Conservation (phyloP, 441 rosid genomes). For the Capsella rubella region DNA sequence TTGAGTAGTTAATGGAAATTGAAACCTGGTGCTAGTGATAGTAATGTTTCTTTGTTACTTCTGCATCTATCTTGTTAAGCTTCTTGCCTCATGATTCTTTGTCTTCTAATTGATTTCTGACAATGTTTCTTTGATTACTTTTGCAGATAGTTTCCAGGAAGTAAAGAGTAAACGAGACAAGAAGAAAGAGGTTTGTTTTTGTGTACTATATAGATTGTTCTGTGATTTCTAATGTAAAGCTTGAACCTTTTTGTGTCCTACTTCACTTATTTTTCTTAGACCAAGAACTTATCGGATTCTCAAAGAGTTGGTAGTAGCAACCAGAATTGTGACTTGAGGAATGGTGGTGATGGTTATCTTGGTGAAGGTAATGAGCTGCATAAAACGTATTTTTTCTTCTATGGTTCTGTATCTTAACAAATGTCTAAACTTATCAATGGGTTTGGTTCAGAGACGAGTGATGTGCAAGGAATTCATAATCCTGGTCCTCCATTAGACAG, state of each 20-base stretch:
- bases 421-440: constrained; percentile 20
- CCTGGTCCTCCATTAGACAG: constrained; percentile 44
- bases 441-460: constrained; percentile 60
- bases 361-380: constrained; percentile 49
- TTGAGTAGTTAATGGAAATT: background rate
- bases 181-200: constrained; percentile 76
- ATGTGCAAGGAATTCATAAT: constrained; percentile 53
- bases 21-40: constrained; percentile 6
- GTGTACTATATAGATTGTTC: background rate
- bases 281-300: constrained; percentile 49
- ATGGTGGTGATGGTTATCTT: constrained; percentile 15
- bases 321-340: background rate
- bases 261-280: constrained; percentile 47
- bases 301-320: background rate
- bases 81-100: constrained; percentile 43
- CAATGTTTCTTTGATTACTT: constrained; percentile 11
- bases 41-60: background rate
- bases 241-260: constrained; percentile 7
- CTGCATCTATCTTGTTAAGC: constrained; percentile 7
- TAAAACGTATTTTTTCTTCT: background rate
- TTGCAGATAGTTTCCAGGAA: constrained; percentile 78
- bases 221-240: background rate
- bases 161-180: constrained; percentile 91
- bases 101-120: background rate
- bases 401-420: background rate